A percentile compares a stretch with the other conserved stretches of the same genome.
phyloP scores from a whole-genome alignment of 805 yeast genomes.

The Candida dendrica region DNA sequence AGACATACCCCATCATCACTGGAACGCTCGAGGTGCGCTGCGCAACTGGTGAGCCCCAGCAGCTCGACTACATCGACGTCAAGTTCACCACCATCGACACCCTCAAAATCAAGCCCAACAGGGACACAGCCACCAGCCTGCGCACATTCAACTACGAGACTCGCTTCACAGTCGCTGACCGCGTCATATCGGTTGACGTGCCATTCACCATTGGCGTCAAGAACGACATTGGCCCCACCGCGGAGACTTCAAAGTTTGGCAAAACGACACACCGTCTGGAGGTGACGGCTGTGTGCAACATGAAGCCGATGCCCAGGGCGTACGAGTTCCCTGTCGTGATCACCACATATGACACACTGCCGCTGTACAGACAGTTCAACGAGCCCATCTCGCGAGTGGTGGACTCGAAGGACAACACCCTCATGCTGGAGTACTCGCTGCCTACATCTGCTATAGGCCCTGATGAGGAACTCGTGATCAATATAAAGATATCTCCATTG shows the following conservation, averaged over 20 bases:
- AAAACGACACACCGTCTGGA: conserved; percentile 39
- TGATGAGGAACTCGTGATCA: conserved; percentile 37
- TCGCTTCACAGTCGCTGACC: conserved; percentile 29
- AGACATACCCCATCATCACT: conserved; percentile 52
- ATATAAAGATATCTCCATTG: conserved; percentile 26
- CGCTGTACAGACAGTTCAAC: conserved; percentile 46
- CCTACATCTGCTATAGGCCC: conserved; percentile 55
- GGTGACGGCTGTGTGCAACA: conserved; percentile 20
- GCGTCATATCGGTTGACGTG: conserved; percentile 46
- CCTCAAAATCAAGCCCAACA: conserved; percentile 32
- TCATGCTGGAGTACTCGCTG: conserved; percentile 37
- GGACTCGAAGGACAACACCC: conserved; percentile 41
- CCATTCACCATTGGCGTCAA: conserved; percentile 54
- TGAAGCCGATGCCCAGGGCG: neutral
- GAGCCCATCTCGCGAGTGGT: conserved; percentile 40
- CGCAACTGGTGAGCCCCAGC: conserved; percentile 37
- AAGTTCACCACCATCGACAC: conserved; percentile 45
- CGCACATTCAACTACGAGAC: conserved; percentile 24
- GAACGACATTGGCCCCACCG: conserved; percentile 45
- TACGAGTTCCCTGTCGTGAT: conserved; percentile 43
- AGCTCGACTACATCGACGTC: conserved; percentile 39
- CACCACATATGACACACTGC: conserved; percentile 49
- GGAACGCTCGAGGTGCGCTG: conserved; percentile 51
- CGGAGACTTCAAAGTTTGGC: conserved; percentile 40
- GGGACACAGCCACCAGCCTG: conserved; percentile 25